phyloP scores from a whole-genome alignment of 2,329 filamentous ascomycete species.

The Fusarium temperatum region DNA sequence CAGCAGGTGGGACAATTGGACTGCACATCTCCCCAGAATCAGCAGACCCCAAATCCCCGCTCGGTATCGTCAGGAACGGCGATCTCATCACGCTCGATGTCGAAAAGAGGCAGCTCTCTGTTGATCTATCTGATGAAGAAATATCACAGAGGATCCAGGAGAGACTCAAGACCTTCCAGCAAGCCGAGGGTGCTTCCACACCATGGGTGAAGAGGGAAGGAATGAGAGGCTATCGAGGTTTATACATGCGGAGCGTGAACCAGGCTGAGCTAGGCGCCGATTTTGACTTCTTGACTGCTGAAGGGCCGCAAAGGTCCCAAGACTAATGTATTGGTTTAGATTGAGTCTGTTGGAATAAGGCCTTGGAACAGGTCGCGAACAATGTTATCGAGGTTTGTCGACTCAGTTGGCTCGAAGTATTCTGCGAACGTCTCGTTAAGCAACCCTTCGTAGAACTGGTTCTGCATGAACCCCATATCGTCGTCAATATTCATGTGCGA shows the following conservation, averaged over 20 bases:
- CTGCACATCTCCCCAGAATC: constrained; percentile 89
- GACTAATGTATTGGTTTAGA: neutral
- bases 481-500: neutral
- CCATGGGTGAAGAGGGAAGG: constrained; percentile 4
- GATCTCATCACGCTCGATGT: constrained; percentile 84
- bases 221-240: constrained; percentile 63
- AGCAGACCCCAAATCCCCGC: constrained; percentile 76
- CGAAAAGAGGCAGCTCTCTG: constrained; percentile 66
- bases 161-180: constrained; percentile 61
- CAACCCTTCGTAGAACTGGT: constrained; percentile 39
- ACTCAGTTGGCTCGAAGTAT: constrained; percentile 42
- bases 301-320: constrained; percentile 39
- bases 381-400: constrained; percentile 46
- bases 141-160: constrained; percentile 67
- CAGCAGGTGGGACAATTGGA: constrained; percentile 88
- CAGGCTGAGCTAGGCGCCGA: constrained; percentile 68
- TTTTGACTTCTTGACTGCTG: constrained; percentile 68
- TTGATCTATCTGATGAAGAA: constrained; percentile 75
- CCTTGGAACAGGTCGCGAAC: constrained; percentile 49
- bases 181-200: constrained; percentile 36
- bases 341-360: constrained; percentile 46
- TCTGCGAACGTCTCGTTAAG: constrained; percentile 41
- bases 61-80: constrained; percentile 79
- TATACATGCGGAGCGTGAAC: constrained; percentile 68
- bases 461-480: constrained; percentile 19